These are phyloP conservation scores for Eucalyptus fibrosa DNA, from an alignment of 345 rosid genomes.

Conservation along the genomic window DNA sequence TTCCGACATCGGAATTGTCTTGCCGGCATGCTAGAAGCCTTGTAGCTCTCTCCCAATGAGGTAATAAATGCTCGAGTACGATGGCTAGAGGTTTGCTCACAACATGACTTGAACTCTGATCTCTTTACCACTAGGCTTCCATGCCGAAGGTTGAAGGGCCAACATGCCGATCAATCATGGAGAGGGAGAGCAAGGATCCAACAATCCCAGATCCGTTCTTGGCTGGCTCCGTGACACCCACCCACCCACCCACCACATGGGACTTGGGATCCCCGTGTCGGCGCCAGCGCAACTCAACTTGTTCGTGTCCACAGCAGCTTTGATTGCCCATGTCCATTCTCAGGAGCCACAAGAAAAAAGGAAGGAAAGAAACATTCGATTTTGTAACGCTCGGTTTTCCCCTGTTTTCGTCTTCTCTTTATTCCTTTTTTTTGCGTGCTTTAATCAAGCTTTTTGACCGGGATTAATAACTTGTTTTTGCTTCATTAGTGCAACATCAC, in stretches of 20 bases:
- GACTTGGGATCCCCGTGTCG: background rate
- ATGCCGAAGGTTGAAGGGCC: background rate
- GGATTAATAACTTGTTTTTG: background rate
- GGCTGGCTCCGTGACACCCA: background rate
- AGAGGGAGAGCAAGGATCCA: background rate
- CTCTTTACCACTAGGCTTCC: background rate
- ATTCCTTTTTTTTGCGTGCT: background rate
- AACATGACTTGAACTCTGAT: accelerated
- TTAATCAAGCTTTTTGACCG: background rate
- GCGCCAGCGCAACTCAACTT: background rate
- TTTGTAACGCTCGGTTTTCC: background rate
- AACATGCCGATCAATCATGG: background rate
- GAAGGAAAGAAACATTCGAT: background rate
- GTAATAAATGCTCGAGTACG: background rate
- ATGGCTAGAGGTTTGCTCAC: background rate
- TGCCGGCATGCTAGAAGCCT: background rate
- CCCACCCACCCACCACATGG: background rate
- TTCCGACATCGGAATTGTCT: no score
- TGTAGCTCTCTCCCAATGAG: no score
- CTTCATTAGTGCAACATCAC: background rate
- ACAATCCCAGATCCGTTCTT: background rate
- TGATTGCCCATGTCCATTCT: background rate
- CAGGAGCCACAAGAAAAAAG: background rate
- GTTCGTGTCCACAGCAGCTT: background rate
- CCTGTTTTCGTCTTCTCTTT: background rate